Evolutionary conservation across 2,329 filamentous ascomycete genomes (phyloP).

Genomic region (Aureobasidium lini): DNA sequence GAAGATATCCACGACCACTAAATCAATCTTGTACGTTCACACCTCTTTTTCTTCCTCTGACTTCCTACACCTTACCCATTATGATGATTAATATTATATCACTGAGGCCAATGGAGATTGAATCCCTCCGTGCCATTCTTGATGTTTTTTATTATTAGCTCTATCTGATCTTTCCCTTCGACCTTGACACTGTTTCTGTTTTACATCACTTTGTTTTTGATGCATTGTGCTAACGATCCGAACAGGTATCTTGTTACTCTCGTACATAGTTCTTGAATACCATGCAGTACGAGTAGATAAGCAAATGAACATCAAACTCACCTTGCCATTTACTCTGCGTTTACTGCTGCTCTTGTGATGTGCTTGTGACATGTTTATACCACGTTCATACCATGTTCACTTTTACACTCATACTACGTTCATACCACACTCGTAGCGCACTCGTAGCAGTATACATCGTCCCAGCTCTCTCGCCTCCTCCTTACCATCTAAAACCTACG

Average conservation of each 20-base stretch:
- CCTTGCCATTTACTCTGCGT: neutral
- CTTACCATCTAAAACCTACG: no score
- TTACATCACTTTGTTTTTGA: neutral
- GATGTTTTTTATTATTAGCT: conserved; percentile 7
- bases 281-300: neutral
- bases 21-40: neutral
- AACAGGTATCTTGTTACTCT: neutral
- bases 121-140: conserved; percentile 3
- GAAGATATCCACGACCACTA: neutral
- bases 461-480: no score
- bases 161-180: neutral
- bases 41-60: neutral
- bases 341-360: no score
- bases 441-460: no score
- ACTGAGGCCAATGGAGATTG: conserved; percentile 8
- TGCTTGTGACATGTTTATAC: no score
- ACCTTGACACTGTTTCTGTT: neutral
- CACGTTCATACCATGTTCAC: no score
- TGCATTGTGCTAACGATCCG: neutral
- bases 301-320: neutral
- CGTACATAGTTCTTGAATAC: neutral
- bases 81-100: conserved; percentile 3
- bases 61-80: neutral
- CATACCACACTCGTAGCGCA: no score
- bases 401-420: no score